Evolutionary conservation across 2,329 filamentous ascomycete species (phyloP), one percentile per base, ranked within the genome.

Genomic region (Apiospora marii): DNA sequence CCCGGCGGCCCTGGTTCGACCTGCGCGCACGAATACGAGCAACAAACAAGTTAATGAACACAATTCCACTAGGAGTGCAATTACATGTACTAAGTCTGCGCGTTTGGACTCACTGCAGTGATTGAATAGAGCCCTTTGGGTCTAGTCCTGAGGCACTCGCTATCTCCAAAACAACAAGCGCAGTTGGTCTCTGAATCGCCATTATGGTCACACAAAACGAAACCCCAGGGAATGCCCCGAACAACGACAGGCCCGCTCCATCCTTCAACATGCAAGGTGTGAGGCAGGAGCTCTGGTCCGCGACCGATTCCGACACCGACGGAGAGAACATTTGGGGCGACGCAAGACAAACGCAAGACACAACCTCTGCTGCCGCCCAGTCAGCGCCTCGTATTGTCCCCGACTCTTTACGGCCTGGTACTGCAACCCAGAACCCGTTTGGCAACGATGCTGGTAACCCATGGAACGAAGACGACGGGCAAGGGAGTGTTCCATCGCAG

Each of bases 171-270:
- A 64, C 34, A 6, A 24, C 58, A 41, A 64, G 58, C 22, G 34
- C 30, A 41, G 3, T 1, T 10, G 19, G 34, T 41, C 30, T 8
- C 34, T 41, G n/a, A 24, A 64, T 41, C 34, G 22, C 3, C 58
- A 64, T 75, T 68, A 86, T 86, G 84, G 84, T 86, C 61, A 78
- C 81, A 73, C 82, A 83, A 74, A 85, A 85, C 74, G 79, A 83
- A 8, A 70, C 81, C 30, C 80, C 83, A 49, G 75, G 78, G 24
- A 77, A 79, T 71, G 75, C 78, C 34, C 71, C 75, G 27, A 72
- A 77, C 69, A 77, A 80, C 73, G 75, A 80, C 37, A 74, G 71
- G 71, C 72, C 75, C 10, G 72, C 76, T 44, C 74, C 77, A 24
- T 74, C 77, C 68, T 69, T 78, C 22, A 77, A 72, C 22, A 75